Conservation (phyloP, 148 eudicot species). For the Talinum fruticosum region DNA sequence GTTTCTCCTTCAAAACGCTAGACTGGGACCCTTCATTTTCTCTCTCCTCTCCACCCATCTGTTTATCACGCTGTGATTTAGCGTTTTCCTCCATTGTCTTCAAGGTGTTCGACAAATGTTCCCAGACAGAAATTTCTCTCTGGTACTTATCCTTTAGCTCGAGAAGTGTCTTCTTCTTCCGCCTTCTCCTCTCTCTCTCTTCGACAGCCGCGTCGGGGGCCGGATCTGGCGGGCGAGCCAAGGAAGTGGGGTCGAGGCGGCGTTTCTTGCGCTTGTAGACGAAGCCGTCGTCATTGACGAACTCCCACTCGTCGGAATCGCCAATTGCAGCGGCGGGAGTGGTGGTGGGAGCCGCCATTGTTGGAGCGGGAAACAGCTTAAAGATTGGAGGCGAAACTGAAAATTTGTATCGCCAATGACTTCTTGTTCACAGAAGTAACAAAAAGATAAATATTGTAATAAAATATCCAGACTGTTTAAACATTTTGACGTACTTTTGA, state of each 20-base stretch:
- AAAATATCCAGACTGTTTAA: no score
- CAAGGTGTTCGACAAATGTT: slow-evolving; percentile 60
- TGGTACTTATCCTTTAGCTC: slow-evolving; percentile 48
- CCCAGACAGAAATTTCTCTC: slow-evolving; percentile 61
- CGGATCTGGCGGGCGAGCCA: slow-evolving; percentile 30
- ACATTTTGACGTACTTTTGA: no score
- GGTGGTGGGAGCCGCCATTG: slow-evolving; percentile 15
- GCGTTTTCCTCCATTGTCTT: slow-evolving; percentile 30
- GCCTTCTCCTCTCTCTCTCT: slow-evolving; percentile 29
- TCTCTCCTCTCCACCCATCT: background rate
- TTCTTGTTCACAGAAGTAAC: no score
- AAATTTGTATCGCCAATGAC: background rate
- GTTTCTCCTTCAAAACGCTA: background rate
- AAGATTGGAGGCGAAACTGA: background rate
- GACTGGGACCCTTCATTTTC: background rate
- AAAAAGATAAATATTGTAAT: no score
- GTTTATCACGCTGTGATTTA: slow-evolving; percentile 26
- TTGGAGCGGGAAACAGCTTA: slow-evolving; percentile 1
- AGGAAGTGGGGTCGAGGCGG: slow-evolving; percentile 35
- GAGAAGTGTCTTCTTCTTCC: slow-evolving; percentile 42
- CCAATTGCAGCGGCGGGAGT: slow-evolving; percentile 5
- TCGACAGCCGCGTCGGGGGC: slow-evolving; percentile 52
- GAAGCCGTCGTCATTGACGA: slow-evolving; percentile 62
- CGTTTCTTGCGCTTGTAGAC: slow-evolving; percentile 64
- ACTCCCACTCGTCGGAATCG: slow-evolving; percentile 57